Base-by-base conservation (phyloP, 2,329 filamentous ascomycete genomes). In the Stagonosporopsis vannaccii region DNA sequence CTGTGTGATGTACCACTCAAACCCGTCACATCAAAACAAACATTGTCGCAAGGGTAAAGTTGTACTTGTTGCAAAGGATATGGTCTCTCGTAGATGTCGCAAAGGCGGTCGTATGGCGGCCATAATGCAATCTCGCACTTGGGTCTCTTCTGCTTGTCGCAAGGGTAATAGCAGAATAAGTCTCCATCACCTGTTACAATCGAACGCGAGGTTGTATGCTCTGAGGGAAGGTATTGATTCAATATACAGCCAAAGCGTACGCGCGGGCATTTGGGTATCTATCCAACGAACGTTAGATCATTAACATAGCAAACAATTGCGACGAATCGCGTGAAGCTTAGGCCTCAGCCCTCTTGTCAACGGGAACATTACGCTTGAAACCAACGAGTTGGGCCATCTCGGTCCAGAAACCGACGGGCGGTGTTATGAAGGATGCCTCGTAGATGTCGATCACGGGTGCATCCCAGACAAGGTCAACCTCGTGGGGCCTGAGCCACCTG, bases 391-490 rank as follows among this genome's bases (percentile, higher is more conserved):
- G 73, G 22, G 72, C 55, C 59, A 76, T 68, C 49, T 77, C 75
- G 17, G 74, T 75, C 75, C 73, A 65, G 44, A 63, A 63, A 6
- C 72, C 66, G 11, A 75, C 60, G 2, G 74, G 73, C n/a, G 72
- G 71, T 3, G 68, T 65, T 17, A 71, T 66, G 46, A 88, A 83
- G 17, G 66, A 69, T 1, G 73, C 68, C 60, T 76, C 74, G 50
- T 76, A 75, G 6, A 71, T 71, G 55, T 77, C 75, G 48, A 77
- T 74, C 22, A 72, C 63, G 26, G 78, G 74, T 28, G 77, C 71
- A 9, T 79, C 78, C 64, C 70, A 77, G 30, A 78, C 75, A 41
- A 80, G 64, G 56, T 80, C 78, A 20, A 80, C 76, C 66, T 89
- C 82, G 5, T 78, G 69, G 2, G 75, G 75, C 17, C 87, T 77